Base-by-base conservation (phyloP, 192 early-diverging fungal genomes). In the Endogone sp. region DNA sequence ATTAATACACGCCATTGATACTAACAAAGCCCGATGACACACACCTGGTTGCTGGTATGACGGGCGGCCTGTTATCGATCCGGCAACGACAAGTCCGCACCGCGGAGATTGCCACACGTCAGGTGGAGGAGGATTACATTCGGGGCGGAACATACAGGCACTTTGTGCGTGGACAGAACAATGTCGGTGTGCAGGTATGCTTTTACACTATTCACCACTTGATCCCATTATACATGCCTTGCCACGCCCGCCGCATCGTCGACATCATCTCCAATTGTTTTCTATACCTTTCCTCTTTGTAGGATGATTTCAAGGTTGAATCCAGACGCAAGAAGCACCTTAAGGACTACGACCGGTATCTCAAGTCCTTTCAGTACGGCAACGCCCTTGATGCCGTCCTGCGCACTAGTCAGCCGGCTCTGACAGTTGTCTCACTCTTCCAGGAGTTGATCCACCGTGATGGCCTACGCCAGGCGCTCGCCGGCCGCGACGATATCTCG, bases 371-470 rank as follows among this genome's bases (percentile, higher is more conserved):
- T 80, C 85, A 94, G 69, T 96, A 95, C 70, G 85, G 84, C 21
- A 91, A 94, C 54, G 97, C 97, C 16, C 78, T 99, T 25, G 95
- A 99, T 77, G 87, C 90, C 9, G 89, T 89, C 57, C 69, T 98
- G 67, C 79, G 84, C 30, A 86, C 83, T 44, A 89, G 86, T 72
- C 83, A 71, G 29, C 68, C 79, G 3, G 80, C 86, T 0, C 64
- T 90, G 56, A 83, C 93, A 2, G 85, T 93, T 2, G 85, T 92
- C 24, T 85, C 90, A 65, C 66, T 99, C 71, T 74, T 97, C 60
- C 92, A 97, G 71, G 97, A 99, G 77, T 83, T 99, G 28, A 83
- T 95, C 55, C 89, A 95, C 67, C 90, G 94, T 65, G 92, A 93
- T 56, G 94, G 86, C 20, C 81, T 99, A 26, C 81, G 72, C 55